These are phyloP conservation scores for Selenicereus undatus DNA, from an alignment of 148 eudicot species.

Conservation along the genomic window DNA sequence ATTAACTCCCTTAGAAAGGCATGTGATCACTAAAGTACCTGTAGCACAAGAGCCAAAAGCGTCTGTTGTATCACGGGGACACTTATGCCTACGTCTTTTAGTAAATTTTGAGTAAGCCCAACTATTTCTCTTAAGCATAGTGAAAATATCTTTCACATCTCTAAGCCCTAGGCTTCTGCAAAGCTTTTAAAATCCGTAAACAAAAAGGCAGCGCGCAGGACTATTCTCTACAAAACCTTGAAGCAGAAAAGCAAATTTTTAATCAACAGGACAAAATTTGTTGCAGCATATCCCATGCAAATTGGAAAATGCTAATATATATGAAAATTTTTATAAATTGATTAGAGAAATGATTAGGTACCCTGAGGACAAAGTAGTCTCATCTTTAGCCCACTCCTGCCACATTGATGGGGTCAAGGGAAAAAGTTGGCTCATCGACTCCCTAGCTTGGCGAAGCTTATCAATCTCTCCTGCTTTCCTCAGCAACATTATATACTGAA, in stretches of 20 bases:
- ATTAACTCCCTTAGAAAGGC: neutral
- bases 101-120: neutral
- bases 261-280: neutral
- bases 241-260: neutral
- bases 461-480: constrained; percentile 87
- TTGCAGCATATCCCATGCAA: neutral
- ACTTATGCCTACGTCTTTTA: neutral
- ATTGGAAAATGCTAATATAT: neutral
- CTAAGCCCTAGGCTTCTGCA: neutral
- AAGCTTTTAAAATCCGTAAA: neutral
- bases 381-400: constrained; percentile 94
- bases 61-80: neutral
- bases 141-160: neutral
- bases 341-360: constrained; percentile 13
- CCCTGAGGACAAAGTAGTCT: constrained; percentile 57
- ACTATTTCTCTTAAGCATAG: neutral
- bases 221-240: neutral
- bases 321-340: neutral
- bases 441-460: constrained; percentile 81
- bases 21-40: neutral
- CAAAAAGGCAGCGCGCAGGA: neutral
- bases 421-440: constrained; percentile 63
- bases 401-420: constrained; percentile 81
- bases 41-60: neutral
- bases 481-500: constrained; percentile 61